These are phyloP conservation scores for Decorospora gaudefroyi DNA, from an alignment of 2,329 filamentous ascomycete genomes.

Conservation along the genomic window DNA sequence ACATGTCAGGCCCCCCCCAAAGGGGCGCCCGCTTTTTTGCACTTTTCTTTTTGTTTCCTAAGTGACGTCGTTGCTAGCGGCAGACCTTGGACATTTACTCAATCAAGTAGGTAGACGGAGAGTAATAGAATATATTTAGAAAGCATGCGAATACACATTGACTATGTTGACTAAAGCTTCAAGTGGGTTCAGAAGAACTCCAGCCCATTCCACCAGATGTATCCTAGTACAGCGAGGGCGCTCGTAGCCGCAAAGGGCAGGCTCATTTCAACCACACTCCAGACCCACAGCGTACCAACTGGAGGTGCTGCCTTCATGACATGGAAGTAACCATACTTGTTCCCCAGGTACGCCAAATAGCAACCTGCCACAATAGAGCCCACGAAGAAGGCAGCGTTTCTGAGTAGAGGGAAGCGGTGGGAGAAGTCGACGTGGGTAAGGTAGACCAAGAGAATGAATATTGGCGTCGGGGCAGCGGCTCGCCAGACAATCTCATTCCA, in stretches of 20 bases:
- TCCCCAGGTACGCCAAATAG: conserved; percentile 81
- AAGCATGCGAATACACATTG: too few species aligned
- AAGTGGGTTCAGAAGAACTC: conserved; percentile 52
- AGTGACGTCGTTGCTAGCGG: too few species aligned
- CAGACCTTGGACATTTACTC: too few species aligned
- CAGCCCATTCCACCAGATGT: conserved; percentile 61
- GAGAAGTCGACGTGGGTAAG: conserved; percentile 50
- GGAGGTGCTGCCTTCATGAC: conserved; percentile 93
- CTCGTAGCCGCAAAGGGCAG: conserved; percentile 67
- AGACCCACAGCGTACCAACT: conserved; percentile 87
- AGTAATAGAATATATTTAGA: too few species aligned
- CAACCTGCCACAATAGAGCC: conserved; percentile 68
- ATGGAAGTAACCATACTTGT: conserved; percentile 77
- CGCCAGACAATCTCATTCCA: conserved; percentile 62
- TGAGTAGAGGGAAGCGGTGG: conserved; percentile 51
- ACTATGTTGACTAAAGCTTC: too few species aligned
- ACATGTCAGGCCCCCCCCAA: too few species aligned
- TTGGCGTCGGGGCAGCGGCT: conserved; percentile 52
- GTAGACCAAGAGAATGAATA: conserved; percentile 53
- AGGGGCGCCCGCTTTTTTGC: too few species aligned
- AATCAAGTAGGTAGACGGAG: too few species aligned
- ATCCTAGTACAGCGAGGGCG: conserved; percentile 56
- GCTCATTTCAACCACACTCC: conserved; percentile 86
- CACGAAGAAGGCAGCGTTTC: conserved; percentile 64
- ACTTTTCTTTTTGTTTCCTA: too few species aligned